Percentiles rank a stretch among this genome's conserved stretches.
Conservation (phyloP, 306 rosid species). For the Fragaria ananassa region DNA sequence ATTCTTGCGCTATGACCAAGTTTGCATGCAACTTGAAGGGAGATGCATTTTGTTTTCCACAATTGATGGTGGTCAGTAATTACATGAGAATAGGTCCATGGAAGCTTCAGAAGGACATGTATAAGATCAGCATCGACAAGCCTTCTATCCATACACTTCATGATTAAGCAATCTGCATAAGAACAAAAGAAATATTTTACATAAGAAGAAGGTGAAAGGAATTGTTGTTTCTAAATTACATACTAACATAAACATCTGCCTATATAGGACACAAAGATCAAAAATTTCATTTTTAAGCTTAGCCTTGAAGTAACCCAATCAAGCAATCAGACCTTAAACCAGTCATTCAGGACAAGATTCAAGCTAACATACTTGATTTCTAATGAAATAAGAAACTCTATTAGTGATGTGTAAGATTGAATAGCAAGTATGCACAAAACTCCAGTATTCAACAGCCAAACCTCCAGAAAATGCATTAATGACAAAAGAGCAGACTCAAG, state of each 20-base stretch:
- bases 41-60: slow-evolving; percentile 61
- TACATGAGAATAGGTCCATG: slow-evolving; percentile 67
- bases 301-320: background rate
- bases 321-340: background rate
- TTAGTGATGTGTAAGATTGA: background rate
- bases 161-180: slow-evolving; percentile 45
- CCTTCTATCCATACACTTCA: slow-evolving; percentile 31
- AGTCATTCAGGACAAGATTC: background rate
- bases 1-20: slow-evolving; percentile 46
- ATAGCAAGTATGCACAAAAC: slow-evolving; percentile 26
- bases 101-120: slow-evolving; percentile 61
- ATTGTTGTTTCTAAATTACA: background rate
- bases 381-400: background rate
- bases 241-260: background rate
- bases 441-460: slow-evolving; percentile 1
- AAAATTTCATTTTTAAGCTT: background rate
- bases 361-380: background rate
- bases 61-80: slow-evolving; percentile 37
- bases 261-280: background rate
- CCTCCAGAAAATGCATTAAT: background rate
- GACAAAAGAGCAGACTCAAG: slow-evolving; percentile 18
- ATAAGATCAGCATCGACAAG: slow-evolving; percentile 41
- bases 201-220: slow-evolving; percentile 13
- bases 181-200: slow-evolving; percentile 24
- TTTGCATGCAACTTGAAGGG: slow-evolving; percentile 71